Percentiles rank a stretch among this genome's conserved stretches.
phyloP scores from a whole-genome alignment of 176 grass and related monocot species.

The Oryza nivara region DNA sequence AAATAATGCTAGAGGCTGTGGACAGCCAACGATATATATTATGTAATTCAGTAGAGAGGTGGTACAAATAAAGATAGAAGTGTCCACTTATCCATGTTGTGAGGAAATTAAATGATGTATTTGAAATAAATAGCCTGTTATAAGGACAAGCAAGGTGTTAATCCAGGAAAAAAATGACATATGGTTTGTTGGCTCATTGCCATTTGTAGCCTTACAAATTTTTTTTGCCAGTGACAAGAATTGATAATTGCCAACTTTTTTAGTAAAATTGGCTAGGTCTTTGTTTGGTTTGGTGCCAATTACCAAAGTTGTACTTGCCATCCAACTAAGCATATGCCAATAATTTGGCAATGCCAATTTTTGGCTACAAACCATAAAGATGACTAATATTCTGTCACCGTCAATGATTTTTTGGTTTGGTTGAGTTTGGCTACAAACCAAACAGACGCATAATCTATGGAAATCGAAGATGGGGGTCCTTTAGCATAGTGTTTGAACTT shows the following conservation, averaged over 20 bases:
- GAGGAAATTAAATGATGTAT: neutral
- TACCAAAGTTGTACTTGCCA: neutral
- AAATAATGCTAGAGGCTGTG: slow-evolving; percentile 10
- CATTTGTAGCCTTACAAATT: neutral
- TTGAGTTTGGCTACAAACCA: neutral
- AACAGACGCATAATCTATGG: neutral
- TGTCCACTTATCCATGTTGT: neutral
- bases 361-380: neutral
- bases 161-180: neutral
- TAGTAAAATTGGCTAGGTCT: neutral
- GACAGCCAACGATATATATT: neutral
- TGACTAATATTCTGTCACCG: neutral
- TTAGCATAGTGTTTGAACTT: neutral
- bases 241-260: neutral
- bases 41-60: neutral
- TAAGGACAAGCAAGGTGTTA: neutral
- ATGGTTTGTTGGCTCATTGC: neutral
- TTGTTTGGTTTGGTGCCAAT: neutral
- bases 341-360: neutral
- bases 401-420: neutral
- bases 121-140: neutral
- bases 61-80: neutral
- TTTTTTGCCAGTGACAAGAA: neutral
- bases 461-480: neutral
- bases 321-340: neutral